Evolutionary conservation across 371 early-diverging fungal species (phyloP).

Genomic region (Mortierella sp.): DNA sequence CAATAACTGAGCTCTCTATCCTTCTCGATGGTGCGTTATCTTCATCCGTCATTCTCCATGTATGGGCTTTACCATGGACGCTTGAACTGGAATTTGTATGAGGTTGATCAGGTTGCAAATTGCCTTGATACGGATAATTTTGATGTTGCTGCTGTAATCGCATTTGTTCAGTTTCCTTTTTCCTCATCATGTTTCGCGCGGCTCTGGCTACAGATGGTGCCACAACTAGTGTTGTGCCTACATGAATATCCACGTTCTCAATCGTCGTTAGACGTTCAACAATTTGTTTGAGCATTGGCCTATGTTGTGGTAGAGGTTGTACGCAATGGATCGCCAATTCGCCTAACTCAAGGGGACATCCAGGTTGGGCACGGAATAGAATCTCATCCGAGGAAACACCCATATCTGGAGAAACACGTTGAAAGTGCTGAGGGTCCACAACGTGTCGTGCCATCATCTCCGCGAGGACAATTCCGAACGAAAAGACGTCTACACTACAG

Average conservation of each 20-base stretch:
- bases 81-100: conserved; percentile 19
- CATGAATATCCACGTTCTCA: conserved; percentile 53
- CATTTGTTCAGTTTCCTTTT: conserved; percentile 11
- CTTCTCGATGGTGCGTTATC: conserved; percentile 18
- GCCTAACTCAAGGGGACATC: conserved; percentile 44
- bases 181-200: conserved; percentile 49
- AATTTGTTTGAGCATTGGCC: conserved; percentile 37
- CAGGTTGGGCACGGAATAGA: conserved; percentile 40
- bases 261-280: conserved; percentile 45
- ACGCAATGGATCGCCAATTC: conserved; percentile 57
- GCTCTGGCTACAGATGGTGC: conserved; percentile 53
- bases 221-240: conserved; percentile 45
- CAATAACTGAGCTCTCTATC: conserved; percentile 15
- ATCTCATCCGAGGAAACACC: conserved; percentile 57
- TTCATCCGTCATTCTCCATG: conserved; percentile 31
- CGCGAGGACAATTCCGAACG: conserved; percentile 66
- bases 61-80: conserved; percentile 22
- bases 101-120: conserved; percentile 12
- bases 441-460: conserved; percentile 63
- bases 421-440: conserved; percentile 55
- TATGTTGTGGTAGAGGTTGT: conserved; percentile 28
- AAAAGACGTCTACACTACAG: conserved; percentile 67
- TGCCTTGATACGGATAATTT: not conserved
- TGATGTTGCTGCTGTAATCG: conserved; percentile 2
- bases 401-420: conserved; percentile 59